Conservation (phyloP, 2,329 filamentous ascomycete genomes). For the Pseudocercospora eumusae region DNA sequence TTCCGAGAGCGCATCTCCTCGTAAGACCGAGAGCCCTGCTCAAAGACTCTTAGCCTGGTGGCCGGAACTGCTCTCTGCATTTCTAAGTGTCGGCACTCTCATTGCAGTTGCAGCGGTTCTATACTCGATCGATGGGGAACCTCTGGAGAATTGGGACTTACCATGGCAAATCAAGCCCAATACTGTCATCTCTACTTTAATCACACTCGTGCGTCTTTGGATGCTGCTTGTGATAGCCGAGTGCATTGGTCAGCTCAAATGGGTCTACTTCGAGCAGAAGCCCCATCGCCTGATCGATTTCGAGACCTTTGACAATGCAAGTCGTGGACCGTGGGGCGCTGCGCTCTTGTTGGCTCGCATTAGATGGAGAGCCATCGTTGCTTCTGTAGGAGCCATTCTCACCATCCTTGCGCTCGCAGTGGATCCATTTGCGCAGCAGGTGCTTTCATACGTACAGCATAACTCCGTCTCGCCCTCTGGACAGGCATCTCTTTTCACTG, state of each 20-base stretch:
- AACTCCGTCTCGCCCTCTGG: background rate
- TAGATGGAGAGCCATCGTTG: background rate
- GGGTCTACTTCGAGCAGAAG: slow-evolving; percentile 2
- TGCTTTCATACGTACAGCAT: background rate
- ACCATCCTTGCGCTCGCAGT: slow-evolving; percentile 3
- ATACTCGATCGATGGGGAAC: background rate
- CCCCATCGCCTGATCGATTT: slow-evolving; percentile 1
- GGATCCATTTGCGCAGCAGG: slow-evolving; percentile 5
- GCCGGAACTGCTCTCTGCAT: slow-evolving; percentile 3
- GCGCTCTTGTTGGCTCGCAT: background rate
- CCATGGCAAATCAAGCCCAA: slow-evolving; percentile 11
- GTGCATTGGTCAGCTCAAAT: slow-evolving; percentile 4
- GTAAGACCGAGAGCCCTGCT: background rate
- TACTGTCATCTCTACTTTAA: slow-evolving; percentile 4
- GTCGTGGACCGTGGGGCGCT: slow-evolving; percentile 6
- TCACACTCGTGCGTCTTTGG: background rate
- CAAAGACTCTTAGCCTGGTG: slow-evolving; percentile 2
- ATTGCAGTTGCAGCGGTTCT: slow-evolving; percentile 2
- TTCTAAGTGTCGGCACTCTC: background rate
- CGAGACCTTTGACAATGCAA: slow-evolving; percentile 4
- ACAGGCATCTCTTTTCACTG: background rate
- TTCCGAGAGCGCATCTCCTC: background rate
- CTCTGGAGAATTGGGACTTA: slow-evolving; percentile 1
- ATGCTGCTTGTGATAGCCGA: slow-evolving; percentile 5
- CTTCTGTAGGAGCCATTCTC: slow-evolving; percentile 1